These are phyloP conservation scores for Nitzschia palea DNA, from an alignment of 108 stramenopile genomes.

Conservation along the genomic window DNA sequence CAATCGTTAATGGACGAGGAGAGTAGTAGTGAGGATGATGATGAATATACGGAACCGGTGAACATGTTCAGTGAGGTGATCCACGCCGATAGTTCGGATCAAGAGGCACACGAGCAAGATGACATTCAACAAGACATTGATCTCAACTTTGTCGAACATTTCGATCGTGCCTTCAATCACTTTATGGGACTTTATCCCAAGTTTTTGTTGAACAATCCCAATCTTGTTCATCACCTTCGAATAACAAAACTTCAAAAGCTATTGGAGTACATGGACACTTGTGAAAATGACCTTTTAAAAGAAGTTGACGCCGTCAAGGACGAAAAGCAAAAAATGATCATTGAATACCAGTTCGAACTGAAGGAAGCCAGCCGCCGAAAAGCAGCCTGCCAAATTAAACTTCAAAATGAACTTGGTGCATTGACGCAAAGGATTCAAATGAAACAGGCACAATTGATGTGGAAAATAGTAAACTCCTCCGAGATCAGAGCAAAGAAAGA, in stretches of 20 bases:
- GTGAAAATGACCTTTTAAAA: slow-evolving; percentile 9
- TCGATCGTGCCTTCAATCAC: slow-evolving; percentile 40
- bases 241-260: slow-evolving; percentile 46
- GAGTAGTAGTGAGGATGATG: no score
- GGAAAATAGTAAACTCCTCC: slow-evolving; percentile 31
- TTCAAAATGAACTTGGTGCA: slow-evolving; percentile 30
- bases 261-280: slow-evolving; percentile 20
- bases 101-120: background rate
- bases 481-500: slow-evolving; percentile 30
- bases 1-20: no score
- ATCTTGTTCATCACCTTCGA: slow-evolving; percentile 40
- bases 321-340: slow-evolving; percentile 19
- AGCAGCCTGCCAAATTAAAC: slow-evolving; percentile 42
- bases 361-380: slow-evolving; percentile 39
- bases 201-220: slow-evolving; percentile 24
- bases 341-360: slow-evolving; percentile 18
- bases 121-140: slow-evolving; percentile 36
- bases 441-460: slow-evolving; percentile 22
- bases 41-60: background rate
- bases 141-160: slow-evolving; percentile 41
- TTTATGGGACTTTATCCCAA: slow-evolving; percentile 38
- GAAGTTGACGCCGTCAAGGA: slow-evolving; percentile 7
- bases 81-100: background rate
- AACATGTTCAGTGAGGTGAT: background rate
- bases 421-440: slow-evolving; percentile 10